Evolutionary conservation across 2,329 filamentous ascomycete genomes (phyloP).

Genomic region (Fusarium chlamydosporum): DNA sequence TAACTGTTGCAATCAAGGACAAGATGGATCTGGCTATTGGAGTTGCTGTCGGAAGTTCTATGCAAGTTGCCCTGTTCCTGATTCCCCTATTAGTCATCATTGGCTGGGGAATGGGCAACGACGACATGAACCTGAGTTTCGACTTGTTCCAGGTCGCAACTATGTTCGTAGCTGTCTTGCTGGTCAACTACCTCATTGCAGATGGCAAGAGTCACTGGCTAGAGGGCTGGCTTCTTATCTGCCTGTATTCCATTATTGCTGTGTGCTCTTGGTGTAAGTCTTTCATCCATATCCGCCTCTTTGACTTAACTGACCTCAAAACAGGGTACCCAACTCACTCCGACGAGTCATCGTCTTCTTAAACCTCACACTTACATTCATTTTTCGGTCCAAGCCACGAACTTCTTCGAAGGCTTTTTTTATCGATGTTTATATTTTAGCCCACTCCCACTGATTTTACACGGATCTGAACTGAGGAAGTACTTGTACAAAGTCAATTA

Average conservation of each 20-base stretch:
- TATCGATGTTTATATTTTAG: constrained; percentile 8
- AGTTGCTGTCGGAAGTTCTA: constrained; percentile 83
- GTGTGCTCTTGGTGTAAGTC: constrained; percentile 73
- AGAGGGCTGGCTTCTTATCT: constrained; percentile 81
- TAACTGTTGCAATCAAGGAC: constrained; percentile 84
- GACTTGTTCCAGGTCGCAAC: constrained; percentile 91
- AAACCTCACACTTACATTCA: background rate
- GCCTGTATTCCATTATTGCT: constrained; percentile 84
- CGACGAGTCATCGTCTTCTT: constrained; percentile 7
- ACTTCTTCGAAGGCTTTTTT: background rate
- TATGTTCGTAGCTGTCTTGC: constrained; percentile 84
- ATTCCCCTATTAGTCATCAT: constrained; percentile 83
- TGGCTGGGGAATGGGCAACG: constrained; percentile 79
- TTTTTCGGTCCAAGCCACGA: background rate
- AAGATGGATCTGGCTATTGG: constrained; percentile 89
- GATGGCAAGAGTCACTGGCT: constrained; percentile 89
- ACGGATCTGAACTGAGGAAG: background rate
- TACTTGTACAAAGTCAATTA: constrained; percentile 9
- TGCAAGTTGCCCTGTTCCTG: constrained; percentile 84
- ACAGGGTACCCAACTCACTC: constrained; percentile 43
- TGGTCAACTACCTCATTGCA: constrained; percentile 88
- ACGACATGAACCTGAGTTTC: constrained; percentile 85
- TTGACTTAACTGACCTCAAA: constrained; percentile 20
- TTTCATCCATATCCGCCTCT: constrained; percentile 33
- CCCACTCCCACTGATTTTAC: background rate